Percentiles rank a stretch among this genome's conserved stretches.
Conservation (phyloP, 169 alveolate genomes). For the Plasmodium relictum region DNA sequence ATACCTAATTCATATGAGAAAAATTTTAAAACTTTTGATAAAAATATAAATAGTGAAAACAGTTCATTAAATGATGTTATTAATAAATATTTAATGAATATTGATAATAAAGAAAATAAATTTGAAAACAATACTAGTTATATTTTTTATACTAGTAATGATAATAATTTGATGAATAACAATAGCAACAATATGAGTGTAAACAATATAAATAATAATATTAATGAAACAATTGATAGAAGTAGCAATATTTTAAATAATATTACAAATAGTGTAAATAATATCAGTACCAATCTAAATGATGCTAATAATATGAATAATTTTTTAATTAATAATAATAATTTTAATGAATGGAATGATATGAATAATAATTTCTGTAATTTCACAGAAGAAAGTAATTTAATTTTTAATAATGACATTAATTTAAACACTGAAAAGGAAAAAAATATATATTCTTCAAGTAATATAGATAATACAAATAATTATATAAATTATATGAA, state of each 20-base stretch:
- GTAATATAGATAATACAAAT: not conserved
- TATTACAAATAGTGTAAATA: not conserved
- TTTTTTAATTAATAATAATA: conserved; percentile 3
- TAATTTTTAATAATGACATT: too few species aligned
- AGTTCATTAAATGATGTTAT: conserved; percentile 39
- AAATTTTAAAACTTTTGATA: not conserved
- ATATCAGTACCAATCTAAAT: not conserved
- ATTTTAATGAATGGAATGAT: not conserved
- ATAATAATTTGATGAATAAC: not conserved
- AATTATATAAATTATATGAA: not conserved
- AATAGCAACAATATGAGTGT: not conserved
- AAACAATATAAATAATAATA: not conserved
- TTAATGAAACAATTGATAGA: not conserved
- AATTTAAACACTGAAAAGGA: not conserved
- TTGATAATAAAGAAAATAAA: not conserved
- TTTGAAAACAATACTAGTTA: not conserved
- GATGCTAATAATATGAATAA: not conserved
- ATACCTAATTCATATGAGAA: not conserved
- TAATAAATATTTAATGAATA: conserved; percentile 20
- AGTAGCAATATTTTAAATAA: not conserved
- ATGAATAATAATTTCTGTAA: not conserved
- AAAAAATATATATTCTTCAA: not conserved
- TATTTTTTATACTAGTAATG: not conserved
- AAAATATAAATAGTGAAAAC: conserved; percentile 5
- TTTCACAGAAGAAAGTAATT: not conserved